Conservation (phyloP, 2,329 filamentous ascomycete species). For the Colletotrichum endophyticum region DNA sequence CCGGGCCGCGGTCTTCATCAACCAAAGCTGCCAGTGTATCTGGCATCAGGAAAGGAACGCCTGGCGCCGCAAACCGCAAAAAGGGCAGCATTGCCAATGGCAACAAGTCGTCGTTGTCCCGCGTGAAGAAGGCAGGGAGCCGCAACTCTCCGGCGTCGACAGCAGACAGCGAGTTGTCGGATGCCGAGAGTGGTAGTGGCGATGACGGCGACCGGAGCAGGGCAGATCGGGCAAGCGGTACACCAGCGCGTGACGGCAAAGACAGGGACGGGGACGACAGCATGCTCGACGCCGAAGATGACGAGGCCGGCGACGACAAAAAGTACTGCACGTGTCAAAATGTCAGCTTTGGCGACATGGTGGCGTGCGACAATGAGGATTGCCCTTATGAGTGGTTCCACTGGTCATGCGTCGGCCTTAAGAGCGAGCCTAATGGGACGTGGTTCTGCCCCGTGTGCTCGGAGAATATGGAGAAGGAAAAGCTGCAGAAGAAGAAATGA, state of each 20-base stretch:
- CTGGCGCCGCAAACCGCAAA: constrained; percentile 48
- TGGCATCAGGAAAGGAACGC: constrained; percentile 53
- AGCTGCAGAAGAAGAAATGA: constrained; percentile 10
- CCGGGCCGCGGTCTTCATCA: constrained; percentile 57
- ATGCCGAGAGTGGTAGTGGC: constrained; percentile 62
- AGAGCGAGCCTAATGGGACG: constrained; percentile 69
- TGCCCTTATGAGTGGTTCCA: constrained; percentile 90
- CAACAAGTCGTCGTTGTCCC: constrained; percentile 66
- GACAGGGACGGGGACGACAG: constrained; percentile 55
- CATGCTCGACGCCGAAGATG: constrained; percentile 64
- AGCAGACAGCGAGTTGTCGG: constrained; percentile 69
- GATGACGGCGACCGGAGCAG: constrained; percentile 50
- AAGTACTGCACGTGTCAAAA: constrained; percentile 86
- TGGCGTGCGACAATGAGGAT: constrained; percentile 83
- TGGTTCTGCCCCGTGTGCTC: constrained; percentile 72
- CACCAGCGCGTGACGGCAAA: constrained; percentile 35
- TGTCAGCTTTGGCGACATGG: constrained; percentile 87
- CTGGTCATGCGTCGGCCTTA: constrained; percentile 75
- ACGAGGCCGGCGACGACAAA: constrained; percentile 77
- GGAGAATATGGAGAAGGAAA: constrained; percentile 54
- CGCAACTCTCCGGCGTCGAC: constrained; percentile 68
- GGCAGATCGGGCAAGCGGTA: constrained; percentile 21
- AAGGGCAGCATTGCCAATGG: constrained; percentile 41
- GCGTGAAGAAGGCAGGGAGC: constrained; percentile 62
- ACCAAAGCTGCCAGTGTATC: constrained; percentile 47